phyloP scores from a whole-genome alignment of 2,329 filamentous ascomycete species.

The Claviceps cyperi region DNA sequence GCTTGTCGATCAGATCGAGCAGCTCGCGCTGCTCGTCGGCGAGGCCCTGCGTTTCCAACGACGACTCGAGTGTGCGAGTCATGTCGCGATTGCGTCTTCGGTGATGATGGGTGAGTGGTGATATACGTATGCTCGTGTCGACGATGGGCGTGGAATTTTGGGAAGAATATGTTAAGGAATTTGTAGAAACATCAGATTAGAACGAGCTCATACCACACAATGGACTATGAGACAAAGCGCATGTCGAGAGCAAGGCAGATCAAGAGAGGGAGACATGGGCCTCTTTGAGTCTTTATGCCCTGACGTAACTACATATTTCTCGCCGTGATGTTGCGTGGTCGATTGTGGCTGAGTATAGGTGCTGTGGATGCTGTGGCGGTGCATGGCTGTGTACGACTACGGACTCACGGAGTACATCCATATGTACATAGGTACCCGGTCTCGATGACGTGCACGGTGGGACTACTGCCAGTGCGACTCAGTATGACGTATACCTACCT shows the following conservation, averaged over 20 bases:
- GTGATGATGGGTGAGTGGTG: background rate
- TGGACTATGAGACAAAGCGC: background rate
- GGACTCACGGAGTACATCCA: no score
- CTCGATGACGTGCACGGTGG: no score
- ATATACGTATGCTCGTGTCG: background rate
- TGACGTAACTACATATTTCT: no score
- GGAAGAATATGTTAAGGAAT: background rate
- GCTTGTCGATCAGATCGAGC: conserved; percentile 41
- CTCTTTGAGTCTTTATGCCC: no score
- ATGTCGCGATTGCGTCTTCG: conserved; percentile 17
- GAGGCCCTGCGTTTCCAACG: conserved; percentile 33
- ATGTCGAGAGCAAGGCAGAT: background rate
- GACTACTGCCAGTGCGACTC: no score
- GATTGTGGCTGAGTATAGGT: no score
- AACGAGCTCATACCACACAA: conserved; percentile 7
- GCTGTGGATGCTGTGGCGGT: no score
- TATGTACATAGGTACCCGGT: no score
- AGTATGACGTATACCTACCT: no score
- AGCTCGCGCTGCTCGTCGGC: conserved; percentile 40
- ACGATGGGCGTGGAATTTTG: background rate
- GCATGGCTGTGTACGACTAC: no score
- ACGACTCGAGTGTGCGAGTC: conserved; percentile 30
- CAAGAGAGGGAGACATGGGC: background rate
- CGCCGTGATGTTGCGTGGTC: no score
- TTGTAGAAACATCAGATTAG: background rate